These are phyloP conservation scores for Colletotrichum horii DNA, from an alignment of 2,329 filamentous ascomycete species.

Conservation along the genomic window DNA sequence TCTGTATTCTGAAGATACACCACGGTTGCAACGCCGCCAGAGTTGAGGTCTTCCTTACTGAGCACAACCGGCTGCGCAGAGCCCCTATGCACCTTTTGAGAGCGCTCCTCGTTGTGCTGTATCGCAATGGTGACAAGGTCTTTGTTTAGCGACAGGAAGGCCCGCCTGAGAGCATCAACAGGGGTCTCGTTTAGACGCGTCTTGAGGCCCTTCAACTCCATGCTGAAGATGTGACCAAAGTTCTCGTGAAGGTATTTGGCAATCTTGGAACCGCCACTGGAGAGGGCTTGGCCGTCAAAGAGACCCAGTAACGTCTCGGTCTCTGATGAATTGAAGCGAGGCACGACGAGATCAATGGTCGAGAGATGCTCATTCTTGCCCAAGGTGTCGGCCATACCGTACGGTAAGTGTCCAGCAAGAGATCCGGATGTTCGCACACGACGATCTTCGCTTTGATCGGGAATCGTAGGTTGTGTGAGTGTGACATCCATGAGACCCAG, in stretches of 20 bases:
- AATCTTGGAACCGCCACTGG: conserved; percentile 90
- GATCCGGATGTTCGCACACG: conserved; percentile 98
- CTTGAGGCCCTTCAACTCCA: conserved; percentile 79
- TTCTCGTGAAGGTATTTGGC: conserved; percentile 97
- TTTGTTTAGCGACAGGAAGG: conserved; percentile 91
- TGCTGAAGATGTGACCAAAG: conserved; percentile 82
- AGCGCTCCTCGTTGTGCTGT: conserved; percentile 78
- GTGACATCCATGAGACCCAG: conserved; percentile 98
- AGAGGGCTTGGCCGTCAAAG: conserved; percentile 92
- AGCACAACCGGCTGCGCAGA: conserved; percentile 77
- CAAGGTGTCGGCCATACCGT: conserved; percentile 96
- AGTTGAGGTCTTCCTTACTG: conserved; percentile 86
- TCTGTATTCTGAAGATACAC: conserved; percentile 89
- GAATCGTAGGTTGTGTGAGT: conserved; percentile 88
- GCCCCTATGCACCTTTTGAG: conserved; percentile 69
- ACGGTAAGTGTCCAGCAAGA: conserved; percentile 85
- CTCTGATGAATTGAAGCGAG: conserved; percentile 87
- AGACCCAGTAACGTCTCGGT: conserved; percentile 91
- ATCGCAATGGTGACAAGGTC: conserved; percentile 87
- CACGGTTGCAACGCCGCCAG: conserved; percentile 90
- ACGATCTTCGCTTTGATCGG: conserved; percentile 92
- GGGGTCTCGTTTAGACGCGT: conserved; percentile 74
- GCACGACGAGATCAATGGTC: conserved; percentile 93
- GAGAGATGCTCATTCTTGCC: conserved; percentile 94
- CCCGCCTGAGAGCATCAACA: conserved; percentile 80